A percentile compares a stretch with the other conserved stretches of the same genome.
Conservation (phyloP, 202 grass and related monocot species). For the Musa balbisiana region DNA sequence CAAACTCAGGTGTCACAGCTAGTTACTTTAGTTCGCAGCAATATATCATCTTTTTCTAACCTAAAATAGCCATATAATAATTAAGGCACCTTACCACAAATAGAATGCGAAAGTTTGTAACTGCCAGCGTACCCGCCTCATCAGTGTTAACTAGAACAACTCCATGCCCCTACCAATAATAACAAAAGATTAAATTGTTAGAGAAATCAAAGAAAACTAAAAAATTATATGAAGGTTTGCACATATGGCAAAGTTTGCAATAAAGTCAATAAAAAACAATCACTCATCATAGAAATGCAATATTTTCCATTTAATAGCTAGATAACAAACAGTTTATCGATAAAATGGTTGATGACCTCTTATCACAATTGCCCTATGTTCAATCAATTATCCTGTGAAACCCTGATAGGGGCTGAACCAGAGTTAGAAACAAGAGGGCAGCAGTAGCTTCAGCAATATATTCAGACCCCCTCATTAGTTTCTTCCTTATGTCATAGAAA, state of each 20-base stretch:
- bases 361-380: no score
- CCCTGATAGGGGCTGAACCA: no score
- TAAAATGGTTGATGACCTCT: background rate
- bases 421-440: no score
- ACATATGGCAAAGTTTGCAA: background rate
- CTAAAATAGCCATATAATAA: background rate
- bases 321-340: background rate
- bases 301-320: background rate
- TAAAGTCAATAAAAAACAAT: background rate
- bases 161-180: constrained; percentile 48
- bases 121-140: constrained; percentile 65
- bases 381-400: no score
- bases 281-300: background rate
- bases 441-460: no score
- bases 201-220: background rate
- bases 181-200: background rate
- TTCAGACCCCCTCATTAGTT: no score
- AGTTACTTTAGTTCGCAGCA: background rate
- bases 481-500: no score
- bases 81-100: constrained; percentile 67
- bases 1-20: background rate
- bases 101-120: constrained; percentile 91
- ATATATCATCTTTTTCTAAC: background rate
- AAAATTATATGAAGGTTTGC: background rate
- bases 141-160: constrained; percentile 76